Percentiles rank a stretch among this genome's conserved stretches.
These are phyloP conservation scores for Cladorrhinum samala DNA, from an alignment of 495 filamentous ascomycete species.

Conservation along the genomic window DNA sequence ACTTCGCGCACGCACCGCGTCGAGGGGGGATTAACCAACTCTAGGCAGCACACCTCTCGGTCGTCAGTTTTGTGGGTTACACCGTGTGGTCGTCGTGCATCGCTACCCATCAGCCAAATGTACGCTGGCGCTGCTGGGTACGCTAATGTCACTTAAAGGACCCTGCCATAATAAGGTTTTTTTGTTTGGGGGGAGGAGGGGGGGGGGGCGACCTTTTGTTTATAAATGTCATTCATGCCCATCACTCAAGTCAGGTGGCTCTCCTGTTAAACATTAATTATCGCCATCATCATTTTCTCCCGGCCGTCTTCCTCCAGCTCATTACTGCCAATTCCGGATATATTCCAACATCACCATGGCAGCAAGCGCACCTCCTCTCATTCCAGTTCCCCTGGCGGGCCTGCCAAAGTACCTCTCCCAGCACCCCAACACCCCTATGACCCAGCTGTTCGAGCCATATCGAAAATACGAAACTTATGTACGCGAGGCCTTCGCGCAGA, in stretches of 20 bases:
- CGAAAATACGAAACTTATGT: slow-evolving; percentile 60
- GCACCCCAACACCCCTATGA: slow-evolving; percentile 48
- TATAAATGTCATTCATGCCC: not conserved
- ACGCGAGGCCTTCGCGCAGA: slow-evolving; percentile 66
- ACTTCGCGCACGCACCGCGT: slow-evolving; percentile 16
- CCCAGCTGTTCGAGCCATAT: slow-evolving; percentile 59
- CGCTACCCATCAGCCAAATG: too few species aligned
- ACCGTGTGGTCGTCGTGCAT: too few species aligned
- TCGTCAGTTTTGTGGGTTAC: too few species aligned
- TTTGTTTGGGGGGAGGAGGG: too few species aligned
- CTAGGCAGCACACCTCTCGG: slow-evolving; percentile 19
- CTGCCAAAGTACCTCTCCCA: slow-evolving; percentile 42
- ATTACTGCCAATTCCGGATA: too few species aligned
- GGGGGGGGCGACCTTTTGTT: too few species aligned
- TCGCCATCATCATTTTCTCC: too few species aligned
- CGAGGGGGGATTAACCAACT: not conserved
- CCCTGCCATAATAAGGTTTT: too few species aligned
- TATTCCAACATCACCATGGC: slow-evolving; percentile 34
- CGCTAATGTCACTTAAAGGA: too few species aligned
- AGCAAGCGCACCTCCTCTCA: slow-evolving; percentile 30
- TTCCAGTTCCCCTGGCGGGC: slow-evolving; percentile 37
- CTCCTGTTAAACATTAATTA: too few species aligned
- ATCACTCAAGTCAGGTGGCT: not conserved
- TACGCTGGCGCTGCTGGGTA: too few species aligned
- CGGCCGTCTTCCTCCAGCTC: not conserved